Percentiles rank a stretch among this genome's conserved stretches.
Evolutionary conservation across 257 asterid genomes (phyloP).

Genomic region (Scutellaria baicalensis): DNA sequence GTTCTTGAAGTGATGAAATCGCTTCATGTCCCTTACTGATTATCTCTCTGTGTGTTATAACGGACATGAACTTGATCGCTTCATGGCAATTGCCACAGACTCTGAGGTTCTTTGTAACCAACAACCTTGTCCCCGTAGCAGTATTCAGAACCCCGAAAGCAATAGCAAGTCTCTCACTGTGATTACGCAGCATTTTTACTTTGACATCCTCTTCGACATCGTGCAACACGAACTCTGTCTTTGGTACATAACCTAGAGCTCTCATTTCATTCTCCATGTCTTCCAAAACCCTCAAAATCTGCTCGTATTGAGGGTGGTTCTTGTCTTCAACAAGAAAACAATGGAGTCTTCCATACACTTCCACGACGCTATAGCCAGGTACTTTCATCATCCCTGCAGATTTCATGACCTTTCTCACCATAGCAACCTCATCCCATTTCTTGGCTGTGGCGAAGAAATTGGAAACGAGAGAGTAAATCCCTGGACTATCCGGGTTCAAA

Average conservation of each 20-base stretch:
- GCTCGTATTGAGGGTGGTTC: slow-evolving; percentile 42
- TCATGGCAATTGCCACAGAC: slow-evolving; percentile 62
- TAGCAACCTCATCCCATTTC: slow-evolving; percentile 68
- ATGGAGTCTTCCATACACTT: slow-evolving; percentile 55
- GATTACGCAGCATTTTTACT: slow-evolving; percentile 45
- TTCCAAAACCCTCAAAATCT: slow-evolving; percentile 30
- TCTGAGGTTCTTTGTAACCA: slow-evolving; percentile 57
- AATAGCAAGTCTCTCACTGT: slow-evolving; percentile 64
- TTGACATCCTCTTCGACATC: slow-evolving; percentile 47
- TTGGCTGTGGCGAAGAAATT: slow-evolving; percentile 72
- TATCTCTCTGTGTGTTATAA: slow-evolving; percentile 15
- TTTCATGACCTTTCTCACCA: slow-evolving; percentile 55
- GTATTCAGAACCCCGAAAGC: slow-evolving; percentile 53
- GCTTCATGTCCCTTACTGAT: slow-evolving; percentile 24
- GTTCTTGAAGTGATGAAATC: slow-evolving; percentile 55
- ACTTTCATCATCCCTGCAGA: slow-evolving; percentile 47
- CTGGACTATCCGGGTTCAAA: slow-evolving; percentile 43
- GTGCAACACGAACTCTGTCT: slow-evolving; percentile 47
- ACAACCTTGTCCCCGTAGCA: slow-evolving; percentile 37
- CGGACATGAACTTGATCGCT: slow-evolving; percentile 18
- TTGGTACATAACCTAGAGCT: slow-evolving; percentile 42
- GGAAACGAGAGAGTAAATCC: slow-evolving; percentile 52
- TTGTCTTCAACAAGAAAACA: slow-evolving; percentile 57
- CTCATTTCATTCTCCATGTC: slow-evolving; percentile 53
- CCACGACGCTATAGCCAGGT: slow-evolving; percentile 59